A percentile compares a stretch with the other conserved stretches of the same genome.
Conservation (phyloP, 2,329 filamentous ascomycete genomes). For the Aspergillus unguis region DNA sequence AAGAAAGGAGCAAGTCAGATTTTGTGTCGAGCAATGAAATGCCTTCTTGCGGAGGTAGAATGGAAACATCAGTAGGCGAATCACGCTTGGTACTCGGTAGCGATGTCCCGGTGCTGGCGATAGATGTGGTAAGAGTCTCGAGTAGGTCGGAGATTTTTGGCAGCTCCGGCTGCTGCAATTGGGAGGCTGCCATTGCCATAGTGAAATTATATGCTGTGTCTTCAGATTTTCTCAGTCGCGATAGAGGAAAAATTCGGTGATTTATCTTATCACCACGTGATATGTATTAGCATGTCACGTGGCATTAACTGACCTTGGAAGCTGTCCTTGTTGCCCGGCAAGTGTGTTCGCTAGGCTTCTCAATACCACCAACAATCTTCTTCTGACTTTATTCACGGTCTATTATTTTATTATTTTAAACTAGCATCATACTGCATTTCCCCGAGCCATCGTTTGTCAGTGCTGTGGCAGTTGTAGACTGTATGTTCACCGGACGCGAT, state of each 20-base stretch:
- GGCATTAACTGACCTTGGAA: not conserved
- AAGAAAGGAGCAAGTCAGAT: slow-evolving; percentile 94
- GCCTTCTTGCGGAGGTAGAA: slow-evolving; percentile 75
- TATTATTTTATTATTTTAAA: not conserved
- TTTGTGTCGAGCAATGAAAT: slow-evolving; percentile 94
- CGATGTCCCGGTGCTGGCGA: slow-evolving; percentile 34
- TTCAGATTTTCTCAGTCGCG: slow-evolving; percentile 2
- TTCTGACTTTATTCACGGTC: not conserved
- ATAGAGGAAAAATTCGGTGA: slow-evolving; percentile 18
- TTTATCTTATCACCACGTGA: slow-evolving; percentile 26
- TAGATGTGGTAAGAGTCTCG: slow-evolving; percentile 33
- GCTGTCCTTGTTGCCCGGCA: not conserved
- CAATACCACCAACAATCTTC: not conserved
- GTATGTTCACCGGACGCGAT: slow-evolving; percentile 15
- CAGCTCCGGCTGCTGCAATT: slow-evolving; percentile 20
- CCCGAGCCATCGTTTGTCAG: slow-evolving; percentile 11
- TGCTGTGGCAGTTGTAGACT: slow-evolving; percentile 20
- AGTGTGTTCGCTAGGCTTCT: slow-evolving; percentile 2
- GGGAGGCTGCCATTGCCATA: slow-evolving; percentile 26
- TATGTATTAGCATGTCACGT: not conserved
- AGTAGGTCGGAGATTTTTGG: slow-evolving; percentile 31
- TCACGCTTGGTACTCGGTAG: slow-evolving; percentile 33
- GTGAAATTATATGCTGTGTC: slow-evolving; percentile 4
- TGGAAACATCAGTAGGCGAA: slow-evolving; percentile 59
- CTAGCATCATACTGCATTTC: not conserved